A percentile compares a stretch with the other conserved stretches of the same genome.
These are phyloP conservation scores for sorghum (Sorghum bicolor) DNA, from an alignment of 176 grass and related monocot genomes.

Conservation along the genomic window Sorghum_bicolor_NCBIv3 NC_012873.2:60358501-60359000, in stretches of 20 bases:
- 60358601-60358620: too few species aligned
- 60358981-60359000: too few species aligned
- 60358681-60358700: not conserved
- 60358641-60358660: not conserved
- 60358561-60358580: constrained; percentile 24
- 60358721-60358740: constrained; percentile 21
- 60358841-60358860: not conserved
- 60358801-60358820: not conserved
- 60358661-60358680: not conserved
- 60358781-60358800: constrained; percentile 50
- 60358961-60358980: not conserved
- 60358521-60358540: constrained; percentile 23
- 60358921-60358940: not conserved
- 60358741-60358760: constrained; percentile 41
- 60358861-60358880: not conserved
- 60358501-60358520: not conserved
- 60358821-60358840: not conserved
- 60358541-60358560: constrained; percentile 27
- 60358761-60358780: constrained; percentile 33
- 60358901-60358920: not conserved
- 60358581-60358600: too few species aligned
- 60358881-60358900: not conserved
- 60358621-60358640: not conserved
- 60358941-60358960: not conserved
- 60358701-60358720: not conserved